Conservation (phyloP, 441 rosid genomes). For the Pelargonium exstipulatum region DNA sequence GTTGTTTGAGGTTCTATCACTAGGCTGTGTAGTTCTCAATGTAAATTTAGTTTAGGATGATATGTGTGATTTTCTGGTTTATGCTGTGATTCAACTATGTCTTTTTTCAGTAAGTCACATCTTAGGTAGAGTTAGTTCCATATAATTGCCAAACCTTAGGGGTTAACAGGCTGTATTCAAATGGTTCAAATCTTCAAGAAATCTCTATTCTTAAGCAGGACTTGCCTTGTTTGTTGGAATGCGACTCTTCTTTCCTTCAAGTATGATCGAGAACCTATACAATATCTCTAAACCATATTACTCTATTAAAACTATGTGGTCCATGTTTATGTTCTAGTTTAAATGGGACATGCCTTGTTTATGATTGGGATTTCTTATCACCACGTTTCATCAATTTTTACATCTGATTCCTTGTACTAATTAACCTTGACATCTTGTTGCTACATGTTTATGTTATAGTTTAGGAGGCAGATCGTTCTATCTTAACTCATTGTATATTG, state of each 20-base stretch:
- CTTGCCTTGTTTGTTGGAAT: not conserved
- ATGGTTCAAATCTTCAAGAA: not conserved
- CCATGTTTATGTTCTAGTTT: no score
- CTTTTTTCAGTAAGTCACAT: no score
- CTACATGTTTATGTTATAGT: not conserved
- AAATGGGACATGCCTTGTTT: no score
- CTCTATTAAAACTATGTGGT: no score
- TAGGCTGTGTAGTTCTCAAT: not conserved
- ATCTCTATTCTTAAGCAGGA: not conserved
- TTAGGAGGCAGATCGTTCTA: slow-evolving; percentile 2
- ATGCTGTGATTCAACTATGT: not conserved
- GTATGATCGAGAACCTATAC: no score
- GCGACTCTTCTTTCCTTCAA: not conserved
- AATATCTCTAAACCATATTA: no score
- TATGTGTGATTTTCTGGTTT: not conserved
- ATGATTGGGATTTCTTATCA: no score
- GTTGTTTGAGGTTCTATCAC: not conserved
- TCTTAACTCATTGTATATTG: slow-evolving; percentile 9
- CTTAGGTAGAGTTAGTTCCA: not conserved
- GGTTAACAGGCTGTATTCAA: not conserved
- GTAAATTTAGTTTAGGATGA: not conserved
- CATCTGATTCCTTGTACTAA: no score
- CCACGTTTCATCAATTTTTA: no score
- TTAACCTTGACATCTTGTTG: not conserved
- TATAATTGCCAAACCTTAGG: not conserved